These are phyloP conservation scores for Paspalum vaginatum DNA, from an alignment of 176 grass and related monocot genomes.

Conservation along the genomic window DNA sequence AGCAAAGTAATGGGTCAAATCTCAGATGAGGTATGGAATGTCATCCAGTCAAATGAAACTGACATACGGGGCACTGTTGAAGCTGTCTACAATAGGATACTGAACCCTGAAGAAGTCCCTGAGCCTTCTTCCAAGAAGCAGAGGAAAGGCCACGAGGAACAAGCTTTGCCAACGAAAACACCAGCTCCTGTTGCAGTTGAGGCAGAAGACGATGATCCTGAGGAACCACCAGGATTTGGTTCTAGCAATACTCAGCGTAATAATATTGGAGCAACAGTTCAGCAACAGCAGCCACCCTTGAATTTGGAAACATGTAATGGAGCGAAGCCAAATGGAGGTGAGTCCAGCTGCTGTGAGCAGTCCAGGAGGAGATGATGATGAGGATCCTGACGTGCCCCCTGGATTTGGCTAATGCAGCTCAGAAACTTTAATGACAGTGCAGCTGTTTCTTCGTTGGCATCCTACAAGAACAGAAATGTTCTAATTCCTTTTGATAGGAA, in stretches of 20 bases:
- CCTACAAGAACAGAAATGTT: constrained; percentile 11
- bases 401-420: constrained; percentile 61
- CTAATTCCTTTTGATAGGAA: constrained; percentile 3
- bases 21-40: constrained; percentile 74
- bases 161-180: constrained; percentile 28
- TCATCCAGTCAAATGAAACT: constrained; percentile 66
- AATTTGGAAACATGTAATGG: constrained; percentile 33
- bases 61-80: constrained; percentile 65
- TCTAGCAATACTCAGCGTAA: constrained; percentile 39
- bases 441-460: constrained; percentile 3
- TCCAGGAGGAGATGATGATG: constrained; percentile 37
- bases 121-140: constrained; percentile 46
- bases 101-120: constrained; percentile 49
- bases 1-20: constrained; percentile 83
- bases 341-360: constrained; percentile 14
- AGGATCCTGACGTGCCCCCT: constrained; percentile 68
- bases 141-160: constrained; percentile 46
- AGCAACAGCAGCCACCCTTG: not conserved
- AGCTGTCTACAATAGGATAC: constrained; percentile 60
- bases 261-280: not conserved
- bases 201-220: constrained; percentile 53
- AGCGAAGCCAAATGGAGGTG: constrained; percentile 34
- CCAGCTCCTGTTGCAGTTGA: constrained; percentile 29
- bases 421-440: not conserved
- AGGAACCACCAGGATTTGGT: constrained; percentile 70